Base-by-base conservation (phyloP, 768 basidiomycete genomes). In the Austroboletus eburneus region DNA sequence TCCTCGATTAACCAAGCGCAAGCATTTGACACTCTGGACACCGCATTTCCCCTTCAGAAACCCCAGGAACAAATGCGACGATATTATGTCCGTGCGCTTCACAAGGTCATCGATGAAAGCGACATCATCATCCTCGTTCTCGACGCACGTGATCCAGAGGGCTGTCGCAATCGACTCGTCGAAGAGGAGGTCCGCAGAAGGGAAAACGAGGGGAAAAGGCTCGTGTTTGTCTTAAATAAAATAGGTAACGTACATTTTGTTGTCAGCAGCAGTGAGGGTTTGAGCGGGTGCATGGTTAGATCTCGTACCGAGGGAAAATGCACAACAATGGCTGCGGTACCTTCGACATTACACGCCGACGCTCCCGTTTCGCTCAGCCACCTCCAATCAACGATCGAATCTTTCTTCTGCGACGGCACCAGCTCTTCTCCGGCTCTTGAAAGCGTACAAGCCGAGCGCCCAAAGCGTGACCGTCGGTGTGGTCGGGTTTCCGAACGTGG, bases 401-500 rank as follows among this genome's bases (percentile, higher is more conserved):
- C 82, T 96, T 27, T 87, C 89, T 0, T 84, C 83, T 2, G 70
- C 79, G 1, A 89, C 87, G 0, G 81, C 85, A 2, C 88, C 89
- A 22, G 72, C 85, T 39, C 73, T 96, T 2, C 71, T 93, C 33
- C 85, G 85, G 43, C 73, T 96, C 3, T 72, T 95, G 34, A 96
- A 95, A 59, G 85, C 85, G 0, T 89, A 87, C 64, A 87, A 83
- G 52, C 85, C 83, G 1, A 80, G 72, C 25, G 56, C 80, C 1
- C 80, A 83, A 25, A 86, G 80, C 52, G 73, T 91, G 42, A 92
- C 90, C 0, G 78, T 95, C 41, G 92, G 92, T 14, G 89, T 98
- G 16, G 89, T 97, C 4, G 95, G 95, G 2, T 95, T 92, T 67
- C 95, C 95, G 1, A 98, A 98, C 65, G 95, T 98, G 38, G 95